Percentiles rank a stretch among this genome's conserved stretches.
These are phyloP conservation scores for Bassia scoparia DNA, from an alignment of 148 eudicot species.

Conservation along the genomic window DNA sequence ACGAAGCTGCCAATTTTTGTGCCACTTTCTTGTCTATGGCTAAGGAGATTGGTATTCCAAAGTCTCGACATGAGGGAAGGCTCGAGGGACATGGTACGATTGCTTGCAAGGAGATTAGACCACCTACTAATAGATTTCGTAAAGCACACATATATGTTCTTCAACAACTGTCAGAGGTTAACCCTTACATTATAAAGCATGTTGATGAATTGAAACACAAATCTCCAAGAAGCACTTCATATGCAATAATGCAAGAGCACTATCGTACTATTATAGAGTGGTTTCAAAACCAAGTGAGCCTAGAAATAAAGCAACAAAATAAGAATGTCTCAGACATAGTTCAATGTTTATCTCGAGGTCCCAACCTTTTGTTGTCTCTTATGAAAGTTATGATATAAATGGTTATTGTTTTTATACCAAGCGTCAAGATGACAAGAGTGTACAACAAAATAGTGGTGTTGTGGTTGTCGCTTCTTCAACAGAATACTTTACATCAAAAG, in stretches of 20 bases:
- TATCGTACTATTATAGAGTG: not conserved
- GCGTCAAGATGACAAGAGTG: not conserved
- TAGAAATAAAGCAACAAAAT: not conserved
- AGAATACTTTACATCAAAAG: not conserved
- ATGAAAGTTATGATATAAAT: not conserved
- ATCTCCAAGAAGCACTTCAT: not conserved
- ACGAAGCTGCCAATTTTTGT: not conserved
- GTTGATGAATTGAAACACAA: not conserved
- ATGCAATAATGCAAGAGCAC: not conserved
- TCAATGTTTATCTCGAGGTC: not conserved
- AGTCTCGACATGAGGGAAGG: not conserved
- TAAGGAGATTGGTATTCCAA: not conserved
- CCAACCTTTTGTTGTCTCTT: not conserved
- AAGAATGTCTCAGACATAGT: not conserved
- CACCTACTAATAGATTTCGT: not conserved
- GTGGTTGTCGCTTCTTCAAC: not conserved
- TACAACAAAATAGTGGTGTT: slow-evolving; percentile 6
- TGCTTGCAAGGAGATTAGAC: not conserved
- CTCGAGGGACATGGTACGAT: not conserved
- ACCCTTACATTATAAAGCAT: not conserved
- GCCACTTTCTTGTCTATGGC: not conserved
- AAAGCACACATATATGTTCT: not conserved
- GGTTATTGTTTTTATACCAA: not conserved
- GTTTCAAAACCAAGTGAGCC: not conserved
- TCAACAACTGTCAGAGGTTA: not conserved